Percentiles rank a stretch among this genome's conserved stretches.
phyloP scores from a whole-genome alignment of 352 stramenopile species.

The Phytophthora hybrid region DNA sequence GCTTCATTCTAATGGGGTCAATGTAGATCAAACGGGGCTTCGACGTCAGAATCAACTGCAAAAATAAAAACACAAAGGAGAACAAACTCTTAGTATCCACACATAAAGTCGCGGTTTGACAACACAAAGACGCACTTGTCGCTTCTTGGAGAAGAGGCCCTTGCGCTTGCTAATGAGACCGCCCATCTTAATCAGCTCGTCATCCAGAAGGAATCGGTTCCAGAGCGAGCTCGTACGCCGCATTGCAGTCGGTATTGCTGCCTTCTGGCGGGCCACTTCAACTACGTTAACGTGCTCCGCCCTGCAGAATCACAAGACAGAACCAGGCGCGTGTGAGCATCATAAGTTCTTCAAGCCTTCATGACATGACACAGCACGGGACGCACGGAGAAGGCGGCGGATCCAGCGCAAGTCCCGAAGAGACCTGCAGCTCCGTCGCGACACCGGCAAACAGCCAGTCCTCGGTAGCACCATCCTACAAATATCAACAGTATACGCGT shows the following conservation, averaged over 20 bases:
- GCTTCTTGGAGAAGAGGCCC: slow-evolving; percentile 90
- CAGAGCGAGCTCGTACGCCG: slow-evolving; percentile 82
- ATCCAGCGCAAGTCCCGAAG: slow-evolving; percentile 79
- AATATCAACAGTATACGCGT: slow-evolving; percentile 5
- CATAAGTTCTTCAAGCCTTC: neutral
- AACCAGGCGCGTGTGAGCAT: slow-evolving; percentile 3
- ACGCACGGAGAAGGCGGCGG: slow-evolving; percentile 66
- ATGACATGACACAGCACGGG: slow-evolving; percentile 11
- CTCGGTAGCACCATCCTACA: slow-evolving; percentile 86
- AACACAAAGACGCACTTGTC: slow-evolving; percentile 48
- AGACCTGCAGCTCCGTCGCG: slow-evolving; percentile 88
- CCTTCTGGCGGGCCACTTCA: slow-evolving; percentile 83
- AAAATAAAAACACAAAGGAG: neutral
- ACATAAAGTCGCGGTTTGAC: neutral
- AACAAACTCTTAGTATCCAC: neutral
- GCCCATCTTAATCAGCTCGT: slow-evolving; percentile 89
- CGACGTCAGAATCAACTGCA: slow-evolving; percentile 83
- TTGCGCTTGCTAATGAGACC: slow-evolving; percentile 91
- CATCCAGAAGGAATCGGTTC: slow-evolving; percentile 88
- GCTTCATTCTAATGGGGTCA: slow-evolving; percentile 91
- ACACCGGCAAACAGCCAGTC: slow-evolving; percentile 91
- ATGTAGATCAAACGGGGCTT: slow-evolving; percentile 92
- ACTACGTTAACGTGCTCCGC: slow-evolving; percentile 71
- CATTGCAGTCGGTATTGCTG: slow-evolving; percentile 67
- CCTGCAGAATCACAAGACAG: slow-evolving; percentile 27